Evolutionary conservation across 208 protist genomes (phyloP), one percentile per base, ranked within the genome.

Genomic region (Acanthamoeba culbertsoni): DNA sequence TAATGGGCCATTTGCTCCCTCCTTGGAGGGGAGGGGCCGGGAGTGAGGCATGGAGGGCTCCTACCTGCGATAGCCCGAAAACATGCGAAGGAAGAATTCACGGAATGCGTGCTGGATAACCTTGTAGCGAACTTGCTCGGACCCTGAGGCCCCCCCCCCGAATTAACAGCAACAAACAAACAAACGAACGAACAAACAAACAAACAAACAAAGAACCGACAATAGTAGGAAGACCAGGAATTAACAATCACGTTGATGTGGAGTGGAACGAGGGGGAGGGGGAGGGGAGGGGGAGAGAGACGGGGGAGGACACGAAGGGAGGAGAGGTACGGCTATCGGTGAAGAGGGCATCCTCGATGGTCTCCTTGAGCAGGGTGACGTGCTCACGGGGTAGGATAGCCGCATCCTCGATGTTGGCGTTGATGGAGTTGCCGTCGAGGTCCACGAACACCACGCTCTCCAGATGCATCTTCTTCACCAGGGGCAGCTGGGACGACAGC

Each of bases 1-100:
- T 55, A 8, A 55, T 55, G 48, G 48, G 48, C 48, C 48, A n/a
- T n/a, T 55, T 18, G 48, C 48, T 8, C 48, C 48, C 48, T 55
- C 48, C 8, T 55, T 55, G 8, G 48, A 55, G 48, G 48, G 48
- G 48, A 18, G 48, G 18, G 18, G 48, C 8, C 12, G 48, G 18
- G 48, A 23, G 48, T 55, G 48, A 23, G 10, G 57, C 26, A 28
- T 18, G 18, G 57, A 18, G 23, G 65, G 71, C 6, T 48, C 26
- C 43, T 35, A 86, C 75, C 48, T 5, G 20, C 75, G 75, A 28
- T 86, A 86, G 37, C 48, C 26, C 10, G 45, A 12, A 42, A 86
- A n/a, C 45, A 86, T 86, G 48, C 43, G 57, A 45, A 86, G 37
- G 75, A 86, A 86, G 75, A 86, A 86, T n/a, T 86, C 75, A n/a